Conservation (phyloP, 2,329 filamentous ascomycete genomes). For the Neonectria ditissima region DNA sequence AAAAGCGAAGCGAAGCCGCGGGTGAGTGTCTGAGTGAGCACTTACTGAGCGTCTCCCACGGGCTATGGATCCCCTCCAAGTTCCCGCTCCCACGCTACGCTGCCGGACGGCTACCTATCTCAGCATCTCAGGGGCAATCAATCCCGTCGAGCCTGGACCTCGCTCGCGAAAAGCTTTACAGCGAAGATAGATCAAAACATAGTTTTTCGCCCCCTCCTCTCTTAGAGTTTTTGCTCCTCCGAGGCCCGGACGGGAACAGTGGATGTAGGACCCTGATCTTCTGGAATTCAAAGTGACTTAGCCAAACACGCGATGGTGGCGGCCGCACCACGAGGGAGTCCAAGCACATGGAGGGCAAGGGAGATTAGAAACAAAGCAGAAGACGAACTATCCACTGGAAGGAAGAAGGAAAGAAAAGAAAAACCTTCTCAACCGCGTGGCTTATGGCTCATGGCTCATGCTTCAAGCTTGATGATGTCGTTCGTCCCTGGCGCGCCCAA, state of each 20-base stretch:
- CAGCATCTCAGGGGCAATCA: conserved; percentile 39
- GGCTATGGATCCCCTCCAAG: not conserved
- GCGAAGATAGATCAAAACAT: not conserved
- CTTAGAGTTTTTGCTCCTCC: not conserved
- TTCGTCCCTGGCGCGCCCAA: conserved; percentile 31
- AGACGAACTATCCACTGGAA: conserved; percentile 11
- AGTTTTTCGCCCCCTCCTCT: no score
- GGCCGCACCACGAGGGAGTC: not conserved
- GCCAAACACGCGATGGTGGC: not conserved
- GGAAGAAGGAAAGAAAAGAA: conserved; percentile 1
- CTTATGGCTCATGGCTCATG: conserved; percentile 15
- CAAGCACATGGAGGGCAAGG: conserved; percentile 10
- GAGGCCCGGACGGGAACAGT: conserved; percentile 5
- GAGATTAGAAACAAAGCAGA: conserved; percentile 16
- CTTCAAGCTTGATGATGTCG: conserved; percentile 26
- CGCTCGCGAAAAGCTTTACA: conserved; percentile 1
- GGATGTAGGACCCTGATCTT: conserved; percentile 12
- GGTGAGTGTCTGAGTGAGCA: not conserved
- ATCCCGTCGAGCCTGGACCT: conserved; percentile 12
- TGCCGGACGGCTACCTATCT: conserved; percentile 30
- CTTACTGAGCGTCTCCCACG: conserved; percentile 6
- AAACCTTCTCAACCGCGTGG: conserved; percentile 31
- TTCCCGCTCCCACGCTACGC: conserved; percentile 34
- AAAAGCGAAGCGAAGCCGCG: not conserved
- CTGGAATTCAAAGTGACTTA: conserved; percentile 14